Percentiles rank a stretch among this genome's conserved stretches.
Conservation (phyloP, 1,284 basidiomycete species). For the Lentinula novae-zelandiae region DNA sequence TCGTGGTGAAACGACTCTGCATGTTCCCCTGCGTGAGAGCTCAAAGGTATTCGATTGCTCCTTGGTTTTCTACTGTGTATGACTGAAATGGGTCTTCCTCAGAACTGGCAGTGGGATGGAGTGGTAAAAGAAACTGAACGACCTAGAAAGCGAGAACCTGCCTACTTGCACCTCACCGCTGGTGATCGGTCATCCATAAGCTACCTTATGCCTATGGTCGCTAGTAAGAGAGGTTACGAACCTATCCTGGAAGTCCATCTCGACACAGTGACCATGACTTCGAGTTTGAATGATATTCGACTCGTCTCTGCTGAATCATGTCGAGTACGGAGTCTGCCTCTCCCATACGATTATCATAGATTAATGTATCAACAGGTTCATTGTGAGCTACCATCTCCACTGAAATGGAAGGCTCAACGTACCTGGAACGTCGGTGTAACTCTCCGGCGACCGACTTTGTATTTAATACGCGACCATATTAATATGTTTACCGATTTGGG, state of each 20-base stretch:
- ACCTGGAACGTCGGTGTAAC: conserved; percentile 75
- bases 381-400: conserved; percentile 60
- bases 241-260: conserved; percentile 78
- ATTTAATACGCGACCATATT: conserved; percentile 85
- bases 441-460: conserved; percentile 69
- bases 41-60: conserved; percentile 59
- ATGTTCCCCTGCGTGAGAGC: conserved; percentile 83
- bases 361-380: conserved; percentile 43
- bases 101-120: conserved; percentile 88
- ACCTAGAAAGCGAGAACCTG: conserved; percentile 56
- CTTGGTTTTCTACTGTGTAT: neutral
- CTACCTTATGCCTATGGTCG: conserved; percentile 81
- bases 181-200: conserved; percentile 81
- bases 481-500: conserved; percentile 88
- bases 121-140: conserved; percentile 41
- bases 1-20: conserved; percentile 68
- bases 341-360: conserved; percentile 7
- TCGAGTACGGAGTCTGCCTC: conserved; percentile 41
- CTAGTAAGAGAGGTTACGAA: conserved; percentile 70
- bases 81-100: conserved; percentile 4
- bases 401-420: conserved; percentile 67
- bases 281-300: conserved; percentile 83
- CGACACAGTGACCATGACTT: conserved; percentile 74
- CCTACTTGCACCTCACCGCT: conserved; percentile 71
- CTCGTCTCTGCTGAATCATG: conserved; percentile 76